phyloP scores from a whole-genome alignment of 176 grass and related monocot species.

The Stipa capillata region DNA sequence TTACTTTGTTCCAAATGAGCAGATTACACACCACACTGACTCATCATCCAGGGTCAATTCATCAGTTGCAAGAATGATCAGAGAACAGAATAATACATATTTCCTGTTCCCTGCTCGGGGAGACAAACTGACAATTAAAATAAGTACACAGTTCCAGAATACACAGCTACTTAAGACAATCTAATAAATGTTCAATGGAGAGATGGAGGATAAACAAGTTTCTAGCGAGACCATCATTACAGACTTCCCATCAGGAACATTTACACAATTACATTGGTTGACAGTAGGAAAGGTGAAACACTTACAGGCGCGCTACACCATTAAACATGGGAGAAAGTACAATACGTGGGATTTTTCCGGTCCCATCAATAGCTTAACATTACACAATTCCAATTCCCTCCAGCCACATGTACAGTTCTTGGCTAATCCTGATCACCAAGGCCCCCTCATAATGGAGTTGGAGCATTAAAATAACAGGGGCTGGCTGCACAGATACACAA shows the following conservation, averaged over 20 bases:
- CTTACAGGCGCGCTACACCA: conserved; percentile 33
- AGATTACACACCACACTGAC: neutral
- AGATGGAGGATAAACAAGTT: neutral
- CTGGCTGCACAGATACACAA: too few species aligned
- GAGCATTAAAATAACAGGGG: conserved; percentile 38
- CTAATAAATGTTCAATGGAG: neutral
- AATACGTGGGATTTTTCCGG: conserved; percentile 4
- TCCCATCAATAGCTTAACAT: conserved; percentile 28
- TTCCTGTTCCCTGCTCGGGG: neutral
- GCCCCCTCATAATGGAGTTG: neutral
- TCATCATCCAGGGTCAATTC: neutral
- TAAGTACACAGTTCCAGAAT: neutral
- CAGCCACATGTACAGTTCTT: conserved; percentile 5
- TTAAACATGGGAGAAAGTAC: conserved; percentile 8
- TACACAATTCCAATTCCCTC: conserved; percentile 19
- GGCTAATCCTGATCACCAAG: neutral
- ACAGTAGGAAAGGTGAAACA: conserved; percentile 14
- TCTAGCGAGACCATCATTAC: conserved; percentile 1
- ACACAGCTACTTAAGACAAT: neutral
- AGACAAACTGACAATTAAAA: neutral
- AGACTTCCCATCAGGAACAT: conserved; percentile 19
- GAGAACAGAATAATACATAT: neutral
- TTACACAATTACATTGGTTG: conserved; percentile 37
- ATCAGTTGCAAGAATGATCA: too few species aligned
- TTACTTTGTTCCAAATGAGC: too few species aligned